A percentile compares a stretch with the other conserved stretches of the same genome.
These are phyloP conservation scores for Colletotrichum phormii DNA, from an alignment of 2,329 filamentous ascomycete species.

Conservation along the genomic window DNA sequence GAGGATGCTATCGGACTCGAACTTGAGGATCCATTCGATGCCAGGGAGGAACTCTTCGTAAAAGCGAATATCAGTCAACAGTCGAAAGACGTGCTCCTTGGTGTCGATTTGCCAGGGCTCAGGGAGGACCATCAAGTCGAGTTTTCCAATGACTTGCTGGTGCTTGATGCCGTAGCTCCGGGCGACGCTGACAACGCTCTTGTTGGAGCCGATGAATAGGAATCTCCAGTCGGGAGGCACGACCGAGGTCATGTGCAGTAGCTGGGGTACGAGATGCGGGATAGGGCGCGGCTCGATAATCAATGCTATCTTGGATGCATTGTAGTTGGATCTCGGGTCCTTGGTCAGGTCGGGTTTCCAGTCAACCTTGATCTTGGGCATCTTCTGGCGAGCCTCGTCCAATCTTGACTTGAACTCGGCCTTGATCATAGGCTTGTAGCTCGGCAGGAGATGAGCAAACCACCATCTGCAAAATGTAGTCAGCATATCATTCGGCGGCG, in stretches of 20 bases:
- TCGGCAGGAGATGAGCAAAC: constrained; percentile 56
- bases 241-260: constrained; percentile 64
- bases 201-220: constrained; percentile 62
- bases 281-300: constrained; percentile 62
- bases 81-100: constrained; percentile 60
- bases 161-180: constrained; percentile 59
- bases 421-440: constrained; percentile 57
- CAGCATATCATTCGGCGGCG: not conserved
- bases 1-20: constrained; percentile 66
- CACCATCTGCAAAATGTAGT: constrained; percentile 55
- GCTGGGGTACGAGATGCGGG: constrained; percentile 60
- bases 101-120: constrained; percentile 58
- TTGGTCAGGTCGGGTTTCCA: constrained; percentile 44
- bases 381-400: constrained; percentile 53
- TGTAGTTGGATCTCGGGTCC: constrained; percentile 52
- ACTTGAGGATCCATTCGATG: constrained; percentile 66
- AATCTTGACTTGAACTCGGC: constrained; percentile 51
- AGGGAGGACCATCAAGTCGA: constrained; percentile 62
- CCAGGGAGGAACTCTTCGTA: constrained; percentile 63
- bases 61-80: constrained; percentile 63
- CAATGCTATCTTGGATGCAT: constrained; percentile 63
- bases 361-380: constrained; percentile 54
- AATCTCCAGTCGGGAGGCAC: constrained; percentile 69
- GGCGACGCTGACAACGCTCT: constrained; percentile 58
- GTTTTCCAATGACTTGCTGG: constrained; percentile 62